These are phyloP conservation scores for Trichoderma koningii DNA, from an alignment of 2,329 filamentous ascomycete genomes.

Conservation along the genomic window DNA sequence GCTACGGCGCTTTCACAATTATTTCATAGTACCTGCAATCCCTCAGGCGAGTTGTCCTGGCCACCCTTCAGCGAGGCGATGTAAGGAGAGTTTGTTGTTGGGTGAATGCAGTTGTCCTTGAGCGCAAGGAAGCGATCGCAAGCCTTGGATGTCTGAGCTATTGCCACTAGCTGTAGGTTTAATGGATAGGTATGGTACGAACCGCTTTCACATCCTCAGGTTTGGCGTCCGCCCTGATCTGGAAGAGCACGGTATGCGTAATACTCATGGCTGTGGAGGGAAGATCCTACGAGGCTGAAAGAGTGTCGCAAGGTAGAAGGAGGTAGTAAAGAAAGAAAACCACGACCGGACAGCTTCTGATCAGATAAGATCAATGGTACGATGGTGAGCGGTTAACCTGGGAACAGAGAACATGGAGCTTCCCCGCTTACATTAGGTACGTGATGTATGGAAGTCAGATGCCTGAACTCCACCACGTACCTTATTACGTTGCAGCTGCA, in stretches of 20 bases:
- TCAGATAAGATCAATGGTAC: too few species aligned
- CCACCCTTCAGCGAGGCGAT: slow-evolving; percentile 61
- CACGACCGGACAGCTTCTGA: too few species aligned
- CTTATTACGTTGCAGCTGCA: too few species aligned
- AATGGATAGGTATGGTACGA: neutral
- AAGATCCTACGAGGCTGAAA: neutral
- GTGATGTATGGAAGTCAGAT: too few species aligned
- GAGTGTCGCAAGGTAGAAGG: neutral
- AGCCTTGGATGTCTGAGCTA: slow-evolving; percentile 32
- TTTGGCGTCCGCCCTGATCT: neutral
- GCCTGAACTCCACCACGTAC: too few species aligned
- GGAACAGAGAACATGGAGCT: too few species aligned
- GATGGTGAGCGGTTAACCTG: too few species aligned
- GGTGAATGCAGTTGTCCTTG: slow-evolving; percentile 62
- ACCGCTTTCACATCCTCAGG: neutral
- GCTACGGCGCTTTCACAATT: neutral
- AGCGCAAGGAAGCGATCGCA: slow-evolving; percentile 49
- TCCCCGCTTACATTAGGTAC: too few species aligned
- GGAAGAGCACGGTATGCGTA: slow-evolving; percentile 6
- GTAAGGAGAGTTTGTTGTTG: slow-evolving; percentile 59
- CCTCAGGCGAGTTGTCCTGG: slow-evolving; percentile 61
- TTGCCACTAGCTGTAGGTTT: too few species aligned
- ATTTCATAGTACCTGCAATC: neutral
- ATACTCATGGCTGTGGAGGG: neutral
- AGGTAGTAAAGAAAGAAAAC: too few species aligned